Evolutionary conservation across 352 stramenopile species (phyloP), one percentile per base, ranked within the genome.

Genomic region (Phytophthora fragariaefolia): DNA sequence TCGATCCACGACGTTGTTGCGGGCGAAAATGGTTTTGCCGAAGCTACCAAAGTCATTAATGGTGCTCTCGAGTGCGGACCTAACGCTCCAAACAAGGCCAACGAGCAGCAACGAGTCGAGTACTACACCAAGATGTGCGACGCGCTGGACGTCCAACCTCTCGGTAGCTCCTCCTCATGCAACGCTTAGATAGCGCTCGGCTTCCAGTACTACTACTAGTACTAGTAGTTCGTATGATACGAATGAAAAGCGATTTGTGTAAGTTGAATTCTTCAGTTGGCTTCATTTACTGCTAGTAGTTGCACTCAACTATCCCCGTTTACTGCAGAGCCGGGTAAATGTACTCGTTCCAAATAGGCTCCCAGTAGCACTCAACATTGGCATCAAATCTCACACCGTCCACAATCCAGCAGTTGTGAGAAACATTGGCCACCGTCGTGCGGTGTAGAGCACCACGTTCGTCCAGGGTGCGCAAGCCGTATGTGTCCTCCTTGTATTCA

Each of bases 291-390:
- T 43, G 49, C n/a, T 61, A 17, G 26, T 52, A 52, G 27, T 20
- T 47, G 18, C 22, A 15, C 32, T 47, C 40, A 22, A n/a, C n/a
- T n/a, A n/a, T n/a, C n/a, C 24, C 38, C 30, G 7, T 22, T 51
- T 45, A 52, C 26, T 69, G 52, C 45, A 69, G 24, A 8, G 61
- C 24, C 4, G 51, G 61, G 46, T 89, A 81, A 26, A 91, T 63
- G 74, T 97, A 98, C 71, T 98, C 81, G 74, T 99, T 92, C 57
- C 71, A 75, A 79, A 98, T 94, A 23, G 71, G 79, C 62, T 92
- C 84, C 36, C 61, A 69, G 27, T 65, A 49, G 54, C 62, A 90
- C 18, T 81, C 80, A 4, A 97, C 66, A 13, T 87, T 91, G 0
- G 91, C 87, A n/a, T 90, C 89, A 56, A 84, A 93, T 26, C 76